These are phyloP conservation scores for Cyberlindnera petersonii DNA, from an alignment of 805 yeast genomes.

Conservation along the genomic window DNA sequence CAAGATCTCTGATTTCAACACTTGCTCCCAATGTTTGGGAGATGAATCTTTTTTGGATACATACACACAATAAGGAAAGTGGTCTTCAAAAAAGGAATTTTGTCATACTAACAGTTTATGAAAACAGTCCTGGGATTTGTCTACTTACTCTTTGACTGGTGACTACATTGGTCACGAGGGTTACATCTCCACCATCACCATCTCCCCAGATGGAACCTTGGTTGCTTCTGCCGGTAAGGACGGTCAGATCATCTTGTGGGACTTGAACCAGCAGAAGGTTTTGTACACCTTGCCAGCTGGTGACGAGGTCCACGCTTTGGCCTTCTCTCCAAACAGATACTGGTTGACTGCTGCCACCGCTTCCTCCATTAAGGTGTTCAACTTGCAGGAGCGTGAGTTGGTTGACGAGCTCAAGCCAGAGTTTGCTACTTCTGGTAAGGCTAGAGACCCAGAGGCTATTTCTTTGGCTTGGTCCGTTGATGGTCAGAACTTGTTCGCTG, in stretches of 20 bases:
- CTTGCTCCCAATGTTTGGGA: not conserved
- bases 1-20: slow-evolving; percentile 89
- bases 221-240: slow-evolving; percentile 99
- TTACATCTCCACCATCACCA: slow-evolving; percentile 93
- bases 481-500: slow-evolving; percentile 99
- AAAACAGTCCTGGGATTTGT: slow-evolving; percentile 85
- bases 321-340: slow-evolving; percentile 99
- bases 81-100: not conserved
- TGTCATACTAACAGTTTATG: slow-evolving; percentile 43
- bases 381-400: slow-evolving; percentile 89
- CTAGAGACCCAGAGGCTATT: slow-evolving; percentile 96
- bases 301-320: slow-evolving; percentile 96
- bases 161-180: slow-evolving; percentile 99
- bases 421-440: slow-evolving; percentile 80
- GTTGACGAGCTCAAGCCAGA: slow-evolving; percentile 98
- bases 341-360: slow-evolving; percentile 99
- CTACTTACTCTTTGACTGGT: slow-evolving; percentile 79
- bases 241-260: slow-evolving; percentile 98
- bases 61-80: too few relatives aligned
- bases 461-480: slow-evolving; percentile 99
- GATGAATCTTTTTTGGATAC: not conserved
- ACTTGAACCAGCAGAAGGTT: slow-evolving; percentile 78
- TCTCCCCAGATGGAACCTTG: slow-evolving; percentile 99
- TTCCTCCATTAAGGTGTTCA: slow-evolving; percentile 95
- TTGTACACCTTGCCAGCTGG: slow-evolving; percentile 92